Base-by-base conservation (phyloP, 2,329 filamentous ascomycete genomes). In the Fusarium luffae region DNA sequence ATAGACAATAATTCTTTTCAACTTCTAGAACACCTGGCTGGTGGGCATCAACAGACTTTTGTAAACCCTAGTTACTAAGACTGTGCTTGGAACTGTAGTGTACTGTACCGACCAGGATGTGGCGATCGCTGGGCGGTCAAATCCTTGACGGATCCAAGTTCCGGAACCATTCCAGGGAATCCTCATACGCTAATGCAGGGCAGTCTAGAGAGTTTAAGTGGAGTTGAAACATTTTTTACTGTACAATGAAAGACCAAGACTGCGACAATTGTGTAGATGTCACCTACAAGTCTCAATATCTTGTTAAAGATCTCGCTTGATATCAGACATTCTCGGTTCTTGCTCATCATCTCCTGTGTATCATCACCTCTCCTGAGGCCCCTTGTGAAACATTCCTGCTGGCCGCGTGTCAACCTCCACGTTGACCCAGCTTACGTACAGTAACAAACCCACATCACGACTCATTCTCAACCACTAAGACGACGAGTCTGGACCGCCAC, bases 391-490 rank as follows among this genome's bases (percentile, higher is more conserved):
- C 23, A 21, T 27, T 28, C 11, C n/a, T 28, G 23, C 10, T 37
- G 44, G 63, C 63, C 63, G 63, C 63, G 63, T 66, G 63, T 66
- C 62, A 61, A 66, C 62, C 63, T 66, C 61, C 54, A 60, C 51
- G 55, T 30, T 10, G 28, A 34, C 14, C 19, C 28, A 65, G 48
- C 47, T 61, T 63, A 65, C 62, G 62, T 60, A 66, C 34, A 21
- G 34, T 37, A 49, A 4, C 7, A 46, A 59, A 42, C 63, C 63
- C 63, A 66, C 63, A 66, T 66, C 43, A 66, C 63, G 63, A 66
- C 48, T 66, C 62, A 46, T 61, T 54, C 16, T 21, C 60, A 23
- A 46, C 63, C 63, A 54, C 63, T 49, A 41, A 42, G 49, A 54
- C n/a, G 21, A 21, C 21, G 30, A 44, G 30, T 42, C 23, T 30